Conservation (phyloP, 805 yeast genomes). For the Candida anglica region DNA sequence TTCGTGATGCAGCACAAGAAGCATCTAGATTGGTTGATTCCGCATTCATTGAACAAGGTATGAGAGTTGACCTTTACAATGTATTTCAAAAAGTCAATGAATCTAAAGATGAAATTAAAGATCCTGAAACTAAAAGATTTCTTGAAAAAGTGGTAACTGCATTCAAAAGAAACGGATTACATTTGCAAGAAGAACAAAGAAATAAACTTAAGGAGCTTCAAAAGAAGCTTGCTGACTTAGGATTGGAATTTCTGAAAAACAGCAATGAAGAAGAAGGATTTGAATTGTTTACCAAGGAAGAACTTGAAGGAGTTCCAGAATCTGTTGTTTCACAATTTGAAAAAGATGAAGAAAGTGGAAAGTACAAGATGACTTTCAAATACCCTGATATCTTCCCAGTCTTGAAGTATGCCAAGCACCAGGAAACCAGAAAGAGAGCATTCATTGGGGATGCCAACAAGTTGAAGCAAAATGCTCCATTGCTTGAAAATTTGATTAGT, state of each 20-base stretch:
- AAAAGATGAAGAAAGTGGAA: slow-evolving; percentile 34
- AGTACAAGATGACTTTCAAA: slow-evolving; percentile 66
- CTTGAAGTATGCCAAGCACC: slow-evolving; percentile 62
- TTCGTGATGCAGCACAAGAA: slow-evolving; percentile 67
- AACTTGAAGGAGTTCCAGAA: slow-evolving; percentile 72
- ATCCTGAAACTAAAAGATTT: slow-evolving; percentile 54
- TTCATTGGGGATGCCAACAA: slow-evolving; percentile 67
- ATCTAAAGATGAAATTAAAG: slow-evolving; percentile 29
- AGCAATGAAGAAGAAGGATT: slow-evolving; percentile 68
- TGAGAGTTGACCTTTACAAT: slow-evolving; percentile 52
- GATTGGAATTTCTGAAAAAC: slow-evolving; percentile 58
- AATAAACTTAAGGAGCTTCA: slow-evolving; percentile 54
- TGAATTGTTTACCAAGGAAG: slow-evolving; percentile 55
- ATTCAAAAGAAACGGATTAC: slow-evolving; percentile 68
- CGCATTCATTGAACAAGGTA: slow-evolving; percentile 57
- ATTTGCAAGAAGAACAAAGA: slow-evolving; percentile 51
- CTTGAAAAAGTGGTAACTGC: slow-evolving; percentile 53
- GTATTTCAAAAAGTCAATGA: slow-evolving; percentile 53
- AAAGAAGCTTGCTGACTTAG: slow-evolving; percentile 53
- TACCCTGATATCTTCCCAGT: slow-evolving; percentile 79
- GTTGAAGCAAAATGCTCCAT: slow-evolving; percentile 57
- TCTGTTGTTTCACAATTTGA: slow-evolving; percentile 59
- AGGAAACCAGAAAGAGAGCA: slow-evolving; percentile 64
- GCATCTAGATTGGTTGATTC: slow-evolving; percentile 58
- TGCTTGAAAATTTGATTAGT: slow-evolving; percentile 57